Base-by-base conservation (phyloP, 2,329 filamentous ascomycete species). In the Aphanoascus verrucosus region DNA sequence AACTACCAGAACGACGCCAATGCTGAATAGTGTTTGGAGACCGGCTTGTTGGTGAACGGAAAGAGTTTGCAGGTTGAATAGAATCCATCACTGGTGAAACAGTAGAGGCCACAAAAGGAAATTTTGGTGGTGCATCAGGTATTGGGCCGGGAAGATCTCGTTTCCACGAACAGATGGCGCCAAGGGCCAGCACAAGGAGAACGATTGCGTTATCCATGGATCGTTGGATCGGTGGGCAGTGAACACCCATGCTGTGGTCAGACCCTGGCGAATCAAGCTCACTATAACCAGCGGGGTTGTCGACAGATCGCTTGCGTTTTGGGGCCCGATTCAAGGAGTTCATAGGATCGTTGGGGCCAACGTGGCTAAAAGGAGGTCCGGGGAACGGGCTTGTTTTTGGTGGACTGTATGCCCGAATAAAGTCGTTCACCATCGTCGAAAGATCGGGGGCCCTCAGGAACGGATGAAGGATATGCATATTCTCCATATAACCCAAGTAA, bases 131-230 rank as follows among this genome's bases (percentile, higher is more conserved):
- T 14, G 59, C 54, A 17, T 55, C 65, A 14, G 74, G 75, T 6
- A 85, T 76, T 1, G 84, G 74, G 1, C 74, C 74, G 15, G 78
- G 78, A 9, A 84, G 62, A 15, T 57, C 52, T 3, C 71, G 64
- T 43, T 72, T 71, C 55, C 76, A 70, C 55, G 75, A 68, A 61
- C 87, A 91, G 11, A 97, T 85, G 63, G 88, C 89, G 15, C 93
- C 93, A 5, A 98, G 72, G 0, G 91, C 91, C 52, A 97, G 75
- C 0, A 95, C 81, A 3, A 91, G 75, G 1, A 96, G 76, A 1
- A 96, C 80, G 38, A 97, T 77, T 0, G 89, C 89, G 60, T 87
- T 94, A 51, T 83, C 79, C 14, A 93, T 82, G 6, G 85, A 88
- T 50, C 84, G 67, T 44, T 72, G 70, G 17, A 75, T 69, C n/a